Conservation (phyloP, 139 green algal species). For the Chlamydomonas urium region DNA sequence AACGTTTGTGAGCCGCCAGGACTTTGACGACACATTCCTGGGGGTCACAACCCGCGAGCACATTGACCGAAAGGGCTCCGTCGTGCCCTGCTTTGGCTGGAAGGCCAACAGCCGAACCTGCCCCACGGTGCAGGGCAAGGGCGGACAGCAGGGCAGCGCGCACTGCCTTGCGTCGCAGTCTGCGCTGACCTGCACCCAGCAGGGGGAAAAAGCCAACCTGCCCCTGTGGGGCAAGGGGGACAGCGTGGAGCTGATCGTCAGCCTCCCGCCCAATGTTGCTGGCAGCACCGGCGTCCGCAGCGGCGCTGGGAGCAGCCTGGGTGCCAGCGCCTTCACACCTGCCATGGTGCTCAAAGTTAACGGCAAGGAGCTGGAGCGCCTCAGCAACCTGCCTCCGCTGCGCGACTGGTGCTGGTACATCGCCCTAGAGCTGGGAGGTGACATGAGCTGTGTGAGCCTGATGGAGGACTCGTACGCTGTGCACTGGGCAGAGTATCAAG, state of each 20-base stretch:
- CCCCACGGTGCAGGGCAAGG: neutral
- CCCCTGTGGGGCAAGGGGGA: conserved; percentile 10
- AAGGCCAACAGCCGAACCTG: neutral
- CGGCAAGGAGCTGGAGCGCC: neutral
- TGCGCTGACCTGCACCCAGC: neutral
- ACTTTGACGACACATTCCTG: neutral
- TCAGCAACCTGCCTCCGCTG: neutral
- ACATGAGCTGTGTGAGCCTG: neutral
- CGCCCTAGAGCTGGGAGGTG: neutral
- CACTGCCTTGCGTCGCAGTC: too few species aligned
- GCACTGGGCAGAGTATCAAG: neutral
- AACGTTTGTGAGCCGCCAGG: neutral
- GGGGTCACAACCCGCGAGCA: neutral
- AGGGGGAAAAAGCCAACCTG: neutral
- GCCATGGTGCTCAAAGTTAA: conserved; percentile 10
- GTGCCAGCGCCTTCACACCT: neutral
- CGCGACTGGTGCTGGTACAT: conserved; percentile 6
- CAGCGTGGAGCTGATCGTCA: conserved; percentile 7
- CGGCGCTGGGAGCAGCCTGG: neutral
- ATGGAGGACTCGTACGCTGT: neutral
- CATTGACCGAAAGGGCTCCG: neutral
- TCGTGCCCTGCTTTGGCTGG: neutral
- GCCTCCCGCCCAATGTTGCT: too few species aligned
- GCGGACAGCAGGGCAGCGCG: neutral
- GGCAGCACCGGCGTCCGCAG: too few species aligned